Percentiles rank a stretch among this genome's conserved stretches.
Evolutionary conservation across 2,329 filamentous ascomycete genomes (phyloP).

Genomic region (Alternaria sp.): DNA sequence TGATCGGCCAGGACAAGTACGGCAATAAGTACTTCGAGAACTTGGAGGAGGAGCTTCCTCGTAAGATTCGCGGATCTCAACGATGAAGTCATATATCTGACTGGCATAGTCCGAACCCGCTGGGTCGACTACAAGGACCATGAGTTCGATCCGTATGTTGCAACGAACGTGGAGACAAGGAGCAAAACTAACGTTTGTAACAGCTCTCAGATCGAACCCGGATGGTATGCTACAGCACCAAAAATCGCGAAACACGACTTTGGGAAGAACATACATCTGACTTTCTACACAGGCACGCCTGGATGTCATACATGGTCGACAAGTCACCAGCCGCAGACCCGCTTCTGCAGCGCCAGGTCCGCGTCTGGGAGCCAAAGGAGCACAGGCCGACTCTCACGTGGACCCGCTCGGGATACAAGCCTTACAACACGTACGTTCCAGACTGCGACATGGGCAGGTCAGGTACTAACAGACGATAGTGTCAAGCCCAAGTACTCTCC

Average conservation of each 20-base stretch:
- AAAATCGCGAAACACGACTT: background rate
- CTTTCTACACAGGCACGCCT: constrained; percentile 73
- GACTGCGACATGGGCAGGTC: background rate
- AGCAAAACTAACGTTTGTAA: constrained; percentile 45
- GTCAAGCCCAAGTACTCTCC: constrained; percentile 58
- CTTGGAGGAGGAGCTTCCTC: constrained; percentile 82
- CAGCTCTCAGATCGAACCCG: constrained; percentile 85
- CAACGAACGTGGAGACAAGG: background rate
- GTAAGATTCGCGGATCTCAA: constrained; percentile 59
- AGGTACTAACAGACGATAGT: constrained; percentile 32
- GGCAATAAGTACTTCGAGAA: constrained; percentile 99
- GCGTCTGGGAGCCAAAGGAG: constrained; percentile 77
- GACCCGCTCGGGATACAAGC: constrained; percentile 81
- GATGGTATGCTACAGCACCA: constrained; percentile 65
- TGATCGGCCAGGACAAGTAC: constrained; percentile 84
- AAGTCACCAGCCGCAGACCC: constrained; percentile 80
- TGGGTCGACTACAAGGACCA: constrained; percentile 97
- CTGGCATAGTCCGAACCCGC: constrained; percentile 77
- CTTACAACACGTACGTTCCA: constrained; percentile 87
- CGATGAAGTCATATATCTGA: background rate
- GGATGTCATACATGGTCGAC: constrained; percentile 94
- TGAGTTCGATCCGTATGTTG: constrained; percentile 76
- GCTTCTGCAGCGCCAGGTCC: constrained; percentile 68
- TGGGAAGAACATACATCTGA: background rate
- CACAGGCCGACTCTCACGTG: constrained; percentile 78